phyloP scores from a whole-genome alignment of 306 rosid genomes.

The Cicer cuneatum region DNA sequence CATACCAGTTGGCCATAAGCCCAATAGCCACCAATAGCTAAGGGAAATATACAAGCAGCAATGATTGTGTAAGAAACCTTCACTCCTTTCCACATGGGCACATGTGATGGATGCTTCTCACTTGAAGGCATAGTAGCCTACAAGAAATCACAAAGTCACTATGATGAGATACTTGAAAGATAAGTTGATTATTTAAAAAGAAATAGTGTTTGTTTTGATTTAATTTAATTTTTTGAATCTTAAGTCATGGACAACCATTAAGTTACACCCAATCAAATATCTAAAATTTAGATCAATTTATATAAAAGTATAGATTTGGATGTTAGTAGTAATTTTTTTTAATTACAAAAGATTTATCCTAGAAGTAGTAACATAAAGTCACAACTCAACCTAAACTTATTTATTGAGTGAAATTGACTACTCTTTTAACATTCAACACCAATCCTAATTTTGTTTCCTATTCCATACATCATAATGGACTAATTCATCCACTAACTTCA shows the following conservation, averaged over 20 bases:
- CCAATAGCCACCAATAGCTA: constrained; percentile 64
- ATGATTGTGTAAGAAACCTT: constrained; percentile 55
- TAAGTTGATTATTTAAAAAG: not conserved
- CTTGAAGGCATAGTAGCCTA: constrained; percentile 67
- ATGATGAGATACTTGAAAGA: not conserved
- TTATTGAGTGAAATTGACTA: constrained; percentile 6
- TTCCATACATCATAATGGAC: constrained; percentile 27
- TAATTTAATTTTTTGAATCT: not conserved
- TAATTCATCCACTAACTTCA: constrained; percentile 25
- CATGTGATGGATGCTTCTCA: constrained; percentile 64
- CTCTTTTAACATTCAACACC: not conserved
- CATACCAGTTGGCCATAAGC: constrained; percentile 59
- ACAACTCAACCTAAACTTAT: not conserved
- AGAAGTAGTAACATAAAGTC: constrained; percentile 11
- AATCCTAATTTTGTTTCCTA: not conserved
- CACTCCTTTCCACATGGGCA: constrained; percentile 67
- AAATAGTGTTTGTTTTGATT: not conserved
- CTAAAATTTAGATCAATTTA: not conserved
- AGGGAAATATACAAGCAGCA: constrained; percentile 57
- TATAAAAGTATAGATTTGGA: constrained; percentile 1
- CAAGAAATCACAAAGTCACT: not conserved
- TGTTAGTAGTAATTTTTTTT: not conserved
- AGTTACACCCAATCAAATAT: constrained; percentile 17
- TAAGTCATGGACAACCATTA: not conserved
- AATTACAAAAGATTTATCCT: not conserved